Evolutionary conservation across 169 alveolate species (phyloP).

Genomic region (Plasmodium vivax): DNA sequence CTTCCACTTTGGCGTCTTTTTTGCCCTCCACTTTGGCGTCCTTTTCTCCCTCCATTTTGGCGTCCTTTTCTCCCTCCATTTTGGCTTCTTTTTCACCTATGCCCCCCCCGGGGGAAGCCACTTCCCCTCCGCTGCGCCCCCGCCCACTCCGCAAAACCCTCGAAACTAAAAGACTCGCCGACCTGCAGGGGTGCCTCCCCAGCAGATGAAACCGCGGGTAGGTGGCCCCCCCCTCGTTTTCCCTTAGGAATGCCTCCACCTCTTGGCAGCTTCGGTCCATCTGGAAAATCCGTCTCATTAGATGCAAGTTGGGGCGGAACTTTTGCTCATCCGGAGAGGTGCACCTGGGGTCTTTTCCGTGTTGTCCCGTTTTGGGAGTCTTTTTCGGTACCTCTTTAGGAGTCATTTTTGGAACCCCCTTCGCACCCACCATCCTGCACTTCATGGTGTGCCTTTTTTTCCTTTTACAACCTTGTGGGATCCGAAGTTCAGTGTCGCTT

Average conservation of each 20-base stretch:
- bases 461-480: background rate
- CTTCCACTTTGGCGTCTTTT: too few relatives aligned
- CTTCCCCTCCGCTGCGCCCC: background rate
- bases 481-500: background rate
- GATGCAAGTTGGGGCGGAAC: background rate
- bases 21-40: background rate
- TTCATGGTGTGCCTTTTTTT: background rate
- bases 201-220: conserved; percentile 4
- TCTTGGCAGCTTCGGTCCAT: conserved; percentile 24
- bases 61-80: background rate
- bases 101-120: background rate
- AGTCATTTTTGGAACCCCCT: background rate
- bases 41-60: background rate
- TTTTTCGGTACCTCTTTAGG: background rate
- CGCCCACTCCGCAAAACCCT: background rate
- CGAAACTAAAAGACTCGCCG: background rate
- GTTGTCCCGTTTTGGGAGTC: background rate
- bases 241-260: conserved; percentile 33
- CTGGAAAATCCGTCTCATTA: conserved; percentile 10
- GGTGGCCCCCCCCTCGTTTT: background rate
- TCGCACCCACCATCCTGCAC: background rate
- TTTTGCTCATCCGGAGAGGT: background rate
- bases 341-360: background rate
- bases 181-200: background rate
- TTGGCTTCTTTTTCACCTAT: background rate